Evolutionary conservation across 2,329 filamentous ascomycete species (phyloP).

Genomic region (Epichloe brachyelytri): DNA sequence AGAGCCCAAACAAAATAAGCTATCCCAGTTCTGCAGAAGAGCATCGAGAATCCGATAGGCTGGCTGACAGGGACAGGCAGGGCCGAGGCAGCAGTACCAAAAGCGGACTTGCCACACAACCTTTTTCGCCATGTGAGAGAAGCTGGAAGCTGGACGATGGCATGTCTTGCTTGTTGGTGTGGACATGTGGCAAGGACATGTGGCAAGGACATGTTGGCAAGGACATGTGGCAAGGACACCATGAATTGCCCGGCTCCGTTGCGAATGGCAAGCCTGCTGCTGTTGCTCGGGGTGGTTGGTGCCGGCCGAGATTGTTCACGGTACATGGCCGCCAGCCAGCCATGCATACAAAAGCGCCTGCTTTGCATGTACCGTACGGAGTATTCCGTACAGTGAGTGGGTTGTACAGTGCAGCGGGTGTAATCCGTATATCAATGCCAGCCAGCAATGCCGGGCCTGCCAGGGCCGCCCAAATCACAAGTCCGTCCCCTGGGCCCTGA

Average conservation of each 20-base stretch:
- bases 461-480: not conserved
- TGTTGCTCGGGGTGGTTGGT: no score
- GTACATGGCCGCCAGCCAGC: no score
- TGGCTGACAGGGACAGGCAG: not conserved
- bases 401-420: no score
- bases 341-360: no score
- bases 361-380: no score
- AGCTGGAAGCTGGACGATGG: no score
- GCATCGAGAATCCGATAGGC: conserved; percentile 3
- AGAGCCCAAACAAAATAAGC: not conserved
- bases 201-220: no score
- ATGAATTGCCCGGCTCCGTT: conserved; percentile 3
- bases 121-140: not conserved
- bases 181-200: not conserved
- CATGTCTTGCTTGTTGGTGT: not conserved
- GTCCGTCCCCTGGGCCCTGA: no score
- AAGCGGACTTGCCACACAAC: not conserved
- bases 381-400: no score
- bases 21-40: conserved; percentile 4
- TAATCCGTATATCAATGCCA: no score
- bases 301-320: no score
- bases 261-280: not conserved
- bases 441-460: no score
- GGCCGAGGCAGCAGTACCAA: not conserved
- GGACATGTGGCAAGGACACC: not conserved